Evolutionary conservation across 2,329 filamentous ascomycete species (phyloP), one percentile per base, ranked within the genome.

Genomic region (Penicillium griseofulvum): DNA sequence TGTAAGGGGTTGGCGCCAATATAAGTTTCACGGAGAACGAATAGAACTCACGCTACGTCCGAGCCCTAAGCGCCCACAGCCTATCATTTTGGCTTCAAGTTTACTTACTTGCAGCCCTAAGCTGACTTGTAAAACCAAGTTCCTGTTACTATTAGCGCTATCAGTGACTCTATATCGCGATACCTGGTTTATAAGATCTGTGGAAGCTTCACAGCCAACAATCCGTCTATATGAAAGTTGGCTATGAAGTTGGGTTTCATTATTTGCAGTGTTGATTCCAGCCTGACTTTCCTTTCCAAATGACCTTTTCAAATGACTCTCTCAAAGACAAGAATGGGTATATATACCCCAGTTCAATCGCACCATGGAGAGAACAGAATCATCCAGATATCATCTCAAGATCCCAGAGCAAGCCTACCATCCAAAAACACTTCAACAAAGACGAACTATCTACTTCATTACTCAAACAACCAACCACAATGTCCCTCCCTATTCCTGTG

Each of bases 181-280:
- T 45, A 34, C 41, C 42, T 26, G 19, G 17, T 52, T 34, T 52
- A 49, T 42, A 53, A 19, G 29, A 36, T 49, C 46, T 22, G 46
- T 54, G 38, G 52, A 37, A 29, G n/a, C 37, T 24, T 50, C 22
- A 31, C 3, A 42, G 45, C 52, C 52, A 54, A 52, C 49, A 29
- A 37, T 37, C 22, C 26, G 29, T 49, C n/a, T 22, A 22, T 22
- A 22, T 22, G n/a, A 24, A 16, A 46, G 4, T 19, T 14, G 34
- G 26, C 39, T 11, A 31, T 11, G 2, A n/a, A 38, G n/a, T 50
- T 50, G 52, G 46, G 31, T 50, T 34, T 26, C 33, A 5, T 28
- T 34, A 8, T 54, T 31, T 43, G 39, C 22, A 22, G 22, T 4
- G n/a, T 33, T 54, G 17, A 33, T 50, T 43, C 44, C 51, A 49